Evolutionary conservation across 208 protist species (phyloP).

Genomic region (Phytomonas serpens): DNA sequence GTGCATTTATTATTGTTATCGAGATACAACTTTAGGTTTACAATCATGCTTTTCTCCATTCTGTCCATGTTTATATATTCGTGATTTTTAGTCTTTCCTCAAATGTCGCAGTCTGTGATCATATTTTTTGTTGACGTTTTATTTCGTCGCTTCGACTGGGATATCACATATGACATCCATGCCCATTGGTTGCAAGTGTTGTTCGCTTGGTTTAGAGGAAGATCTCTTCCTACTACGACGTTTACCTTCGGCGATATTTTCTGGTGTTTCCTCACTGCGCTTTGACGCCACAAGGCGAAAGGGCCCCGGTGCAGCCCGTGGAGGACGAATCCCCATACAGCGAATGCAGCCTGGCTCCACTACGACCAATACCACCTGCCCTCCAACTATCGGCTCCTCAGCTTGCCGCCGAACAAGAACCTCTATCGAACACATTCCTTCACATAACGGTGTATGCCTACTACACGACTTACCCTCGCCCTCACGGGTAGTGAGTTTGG

Average conservation of each 20-base stretch:
- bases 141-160: background rate
- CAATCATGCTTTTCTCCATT: background rate
- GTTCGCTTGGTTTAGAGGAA: background rate
- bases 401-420: constrained; percentile 35
- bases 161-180: background rate
- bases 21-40: background rate
- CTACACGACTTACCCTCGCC: background rate
- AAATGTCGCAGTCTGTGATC: background rate
- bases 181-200: background rate
- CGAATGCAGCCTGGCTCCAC: constrained; percentile 57
- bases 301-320: constrained; percentile 19
- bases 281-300: constrained; percentile 18
- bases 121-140: background rate
- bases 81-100: background rate
- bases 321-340: constrained; percentile 34
- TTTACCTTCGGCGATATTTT: background rate
- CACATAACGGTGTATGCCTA: background rate
- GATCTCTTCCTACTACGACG: background rate
- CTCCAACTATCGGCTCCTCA: constrained; percentile 36
- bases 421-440: background rate
- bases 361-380: constrained; percentile 48
- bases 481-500: background rate
- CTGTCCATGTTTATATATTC: background rate
- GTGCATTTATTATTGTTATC: background rate
- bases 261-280: background rate